Conservation (phyloP, 2,329 filamentous ascomycete genomes). For the Pestalotiopsis sp. region DNA sequence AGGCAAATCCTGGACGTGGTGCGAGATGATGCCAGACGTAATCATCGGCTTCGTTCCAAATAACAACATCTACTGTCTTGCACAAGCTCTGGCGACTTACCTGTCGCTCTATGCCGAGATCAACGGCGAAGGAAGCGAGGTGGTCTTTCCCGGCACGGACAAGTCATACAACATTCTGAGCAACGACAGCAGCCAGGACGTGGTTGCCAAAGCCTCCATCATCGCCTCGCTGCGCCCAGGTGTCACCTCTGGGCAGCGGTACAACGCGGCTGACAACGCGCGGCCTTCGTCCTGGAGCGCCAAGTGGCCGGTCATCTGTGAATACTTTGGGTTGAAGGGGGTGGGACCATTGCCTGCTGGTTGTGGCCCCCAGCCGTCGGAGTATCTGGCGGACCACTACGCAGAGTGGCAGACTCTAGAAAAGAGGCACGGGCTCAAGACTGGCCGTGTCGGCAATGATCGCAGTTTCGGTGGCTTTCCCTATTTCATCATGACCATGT, state of each 20-base stretch:
- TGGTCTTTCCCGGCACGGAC: conserved; percentile 38
- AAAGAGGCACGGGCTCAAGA: conserved; percentile 33
- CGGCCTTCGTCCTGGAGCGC: conserved; percentile 39
- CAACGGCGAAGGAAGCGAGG: conserved; percentile 36
- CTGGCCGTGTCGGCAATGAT: conserved; percentile 33
- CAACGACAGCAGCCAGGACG: conserved; percentile 40
- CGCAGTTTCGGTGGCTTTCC: conserved; percentile 32
- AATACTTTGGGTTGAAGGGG: conserved; percentile 48
- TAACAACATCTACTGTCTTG: conserved; percentile 44
- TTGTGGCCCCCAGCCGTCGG: conserved; percentile 11
- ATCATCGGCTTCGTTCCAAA: conserved; percentile 45
- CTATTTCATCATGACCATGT: conserved; percentile 35
- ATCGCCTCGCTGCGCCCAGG: conserved; percentile 42
- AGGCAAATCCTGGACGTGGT: conserved; percentile 36
- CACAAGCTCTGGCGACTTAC: conserved; percentile 40
- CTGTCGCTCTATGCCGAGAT: conserved; percentile 38
- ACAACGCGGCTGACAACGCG: conserved; percentile 44
- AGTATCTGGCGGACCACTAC: conserved; percentile 26
- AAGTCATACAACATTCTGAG: conserved; percentile 33
- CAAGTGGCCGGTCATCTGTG: conserved; percentile 48
- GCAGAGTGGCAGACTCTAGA: conserved; percentile 34
- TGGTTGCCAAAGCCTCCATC: conserved; percentile 42
- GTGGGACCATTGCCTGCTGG: conserved; percentile 3
- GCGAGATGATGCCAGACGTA: conserved; percentile 39
- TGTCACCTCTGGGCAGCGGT: conserved; percentile 33